Evolutionary conservation across 306 rosid genomes (phyloP), one percentile per base, ranked within the genome.

Genomic region (Adenanthera pavonina): DNA sequence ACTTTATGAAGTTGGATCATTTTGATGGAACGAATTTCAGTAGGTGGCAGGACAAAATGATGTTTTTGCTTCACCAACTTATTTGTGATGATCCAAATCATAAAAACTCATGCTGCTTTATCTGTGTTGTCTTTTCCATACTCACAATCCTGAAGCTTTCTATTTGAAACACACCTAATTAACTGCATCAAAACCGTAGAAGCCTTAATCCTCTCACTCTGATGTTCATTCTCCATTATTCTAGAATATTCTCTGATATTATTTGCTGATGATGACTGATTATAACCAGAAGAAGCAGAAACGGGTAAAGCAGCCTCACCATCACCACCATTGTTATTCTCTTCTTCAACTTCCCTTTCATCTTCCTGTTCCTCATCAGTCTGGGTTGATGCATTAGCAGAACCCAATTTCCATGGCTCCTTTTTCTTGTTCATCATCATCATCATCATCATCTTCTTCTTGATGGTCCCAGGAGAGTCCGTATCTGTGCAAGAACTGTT

Each of bases 141-240:
- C 83, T 72, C 83, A 13, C 48, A 56, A 81, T 47, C 56, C 71
- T 47, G 7, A 38, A 77, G 33, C 73, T 47, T 47, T 72, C 62
- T 53, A 36, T 82, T 69, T 2, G 75, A 81, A 49, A 88, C 84
- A 69, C 92, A 89, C 78, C 73, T 86, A 46, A 92, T 87, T 68
- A 90, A 72, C 82, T 89, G 92, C 93, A 87, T 86, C 81, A 92
- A 48, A 79, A 80, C 90, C 77, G 85, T 82, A 13, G 93, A 86
- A 12, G 89, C 88, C 83, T 78, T 90, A 76, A 83, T 81, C 84
- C 89, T 84, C 62, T 84, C 89, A 72, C 88, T 86, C 49, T 82
- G 79, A 38, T 83, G 81, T 74, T 77, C 89, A 85, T 79, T 90
- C 78, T 87, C 89, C 35, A 25, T 71, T 83, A 25, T 71, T 83